phyloP scores from a whole-genome alignment of 2,329 filamentous ascomycete genomes.

The Emydomyces testavorans region DNA sequence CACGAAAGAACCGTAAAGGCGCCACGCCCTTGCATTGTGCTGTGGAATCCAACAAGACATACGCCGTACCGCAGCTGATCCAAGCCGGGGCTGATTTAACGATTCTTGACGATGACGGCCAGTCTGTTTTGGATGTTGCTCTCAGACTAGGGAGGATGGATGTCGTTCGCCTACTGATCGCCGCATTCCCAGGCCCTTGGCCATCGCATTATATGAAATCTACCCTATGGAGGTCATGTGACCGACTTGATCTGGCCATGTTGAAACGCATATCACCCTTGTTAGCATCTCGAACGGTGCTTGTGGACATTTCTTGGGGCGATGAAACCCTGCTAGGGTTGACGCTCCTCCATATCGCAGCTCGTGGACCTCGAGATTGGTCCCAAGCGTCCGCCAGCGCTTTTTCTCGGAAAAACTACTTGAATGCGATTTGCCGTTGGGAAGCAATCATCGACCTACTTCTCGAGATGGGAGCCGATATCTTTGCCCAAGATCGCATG shows the following conservation, averaged over 20 bases:
- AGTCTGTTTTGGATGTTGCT: constrained; percentile 6
- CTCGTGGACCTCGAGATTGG: constrained; percentile 7
- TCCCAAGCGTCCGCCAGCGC: background rate
- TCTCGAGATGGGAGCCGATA: constrained; percentile 25
- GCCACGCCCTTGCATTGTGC: constrained; percentile 5
- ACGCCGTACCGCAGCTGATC: constrained; percentile 7
- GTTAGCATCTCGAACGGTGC: background rate
- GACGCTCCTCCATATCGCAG: constrained; percentile 5
- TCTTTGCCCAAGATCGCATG: constrained; percentile 26
- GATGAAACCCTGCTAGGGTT: background rate
- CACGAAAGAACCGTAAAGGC: background rate
- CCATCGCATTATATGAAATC: constrained; percentile 7
- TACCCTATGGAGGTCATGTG: constrained; percentile 4
- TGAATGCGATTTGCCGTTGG: background rate
- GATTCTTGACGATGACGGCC: constrained; percentile 1
- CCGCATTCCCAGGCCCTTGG: constrained; percentile 5
- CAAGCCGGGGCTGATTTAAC: constrained; percentile 5
- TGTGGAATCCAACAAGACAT: constrained; percentile 3
- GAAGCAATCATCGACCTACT: constrained; percentile 7
- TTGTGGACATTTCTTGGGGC: background rate
- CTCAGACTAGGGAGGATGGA: background rate
- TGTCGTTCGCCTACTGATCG: background rate
- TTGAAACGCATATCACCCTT: constrained; percentile 1
- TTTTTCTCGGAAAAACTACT: background rate
- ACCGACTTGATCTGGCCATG: constrained; percentile 3